Base-by-base conservation (phyloP, 768 basidiomycete species). In the Suillus cothurnatus region DNA sequence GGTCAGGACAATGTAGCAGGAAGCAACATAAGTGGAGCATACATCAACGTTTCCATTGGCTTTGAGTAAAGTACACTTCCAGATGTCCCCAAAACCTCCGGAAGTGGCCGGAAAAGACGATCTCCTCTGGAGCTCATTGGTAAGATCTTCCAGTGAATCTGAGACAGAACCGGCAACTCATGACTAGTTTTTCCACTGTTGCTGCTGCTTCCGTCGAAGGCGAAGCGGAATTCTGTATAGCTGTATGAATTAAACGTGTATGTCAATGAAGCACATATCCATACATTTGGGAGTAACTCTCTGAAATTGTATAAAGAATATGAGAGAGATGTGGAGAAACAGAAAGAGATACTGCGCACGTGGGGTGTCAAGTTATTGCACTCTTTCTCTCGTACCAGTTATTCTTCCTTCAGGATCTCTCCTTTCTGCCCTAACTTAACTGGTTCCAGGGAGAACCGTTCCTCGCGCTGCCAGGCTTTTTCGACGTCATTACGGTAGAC, bases 401-500 rank as follows among this genome's bases (percentile, higher is more conserved):
- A 11, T 36, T 36, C 36, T 11, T 36, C 36, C 9, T 36, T 9
- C 9, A 36, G 36, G 36, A 36, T 11, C 36, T 36, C 36, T 36
- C 11, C 11, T 1, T 84, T 81, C 67, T 80, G 81, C 52, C 86
- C 80, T 67, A 83, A 50, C 52, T 81, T 79, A 72, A 89, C 88
- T 72, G 92, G 89, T 72, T 91, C 88, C 65, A 81, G 81, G 53
- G 83, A 84, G 77, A 91, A 92, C 63, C 80, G 80, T 79, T 91
- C 89, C 70, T 89, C 86, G 72, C 89, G 90, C 66, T 82, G 80
- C 55, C 85, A 81, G 31, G 84, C 84, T 34, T 87, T 84, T 69
- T 90, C 88, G n/a, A 82, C 86, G 66, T 89, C 87, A 19, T 85
- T 84, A 43, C 88, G 85, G n/a, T 82, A 78, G 83, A 88, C 87